phyloP scores from a whole-genome alignment of 495 filamentous ascomycete species.

The Achaetomiella virescens region DNA sequence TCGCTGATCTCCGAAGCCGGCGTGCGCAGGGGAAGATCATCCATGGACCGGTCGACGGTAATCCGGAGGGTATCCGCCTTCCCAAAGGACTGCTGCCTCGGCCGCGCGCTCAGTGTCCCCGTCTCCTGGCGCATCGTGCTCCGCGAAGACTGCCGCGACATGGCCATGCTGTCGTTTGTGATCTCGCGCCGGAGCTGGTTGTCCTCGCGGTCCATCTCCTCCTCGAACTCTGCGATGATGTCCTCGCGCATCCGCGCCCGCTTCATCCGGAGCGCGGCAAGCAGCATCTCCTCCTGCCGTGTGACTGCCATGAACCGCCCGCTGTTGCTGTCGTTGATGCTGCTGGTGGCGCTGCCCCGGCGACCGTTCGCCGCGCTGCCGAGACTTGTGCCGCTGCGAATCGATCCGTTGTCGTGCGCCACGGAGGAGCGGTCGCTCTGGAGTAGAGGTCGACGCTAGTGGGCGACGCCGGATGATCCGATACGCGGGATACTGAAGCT shows the following conservation, averaged over 20 bases:
- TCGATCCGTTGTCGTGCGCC: constrained; percentile 19
- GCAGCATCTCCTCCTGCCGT: constrained; percentile 72
- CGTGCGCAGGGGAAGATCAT: constrained; percentile 9
- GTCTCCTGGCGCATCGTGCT: constrained; percentile 25
- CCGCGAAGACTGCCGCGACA: constrained; percentile 27
- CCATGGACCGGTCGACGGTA: constrained; percentile 19
- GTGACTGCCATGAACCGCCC: constrained; percentile 81
- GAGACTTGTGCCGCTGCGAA: constrained; percentile 18
- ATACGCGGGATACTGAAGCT: constrained; percentile 15
- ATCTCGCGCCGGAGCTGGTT: constrained; percentile 13
- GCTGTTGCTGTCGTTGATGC: constrained; percentile 31
- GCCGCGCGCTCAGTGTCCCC: constrained; percentile 18
- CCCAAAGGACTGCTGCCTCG: constrained; percentile 12
- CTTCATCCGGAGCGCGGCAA: constrained; percentile 75
- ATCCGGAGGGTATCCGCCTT: constrained; percentile 16
- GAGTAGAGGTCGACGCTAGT: constrained; percentile 41
- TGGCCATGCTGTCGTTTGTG: constrained; percentile 22
- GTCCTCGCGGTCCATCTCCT: constrained; percentile 22
- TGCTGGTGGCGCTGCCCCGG: constrained; percentile 21
- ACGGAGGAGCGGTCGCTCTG: constrained; percentile 22
- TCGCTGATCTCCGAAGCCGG: background rate
- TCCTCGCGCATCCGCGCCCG: constrained; percentile 70
- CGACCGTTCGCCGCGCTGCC: constrained; percentile 14
- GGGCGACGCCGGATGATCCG: constrained; percentile 43
- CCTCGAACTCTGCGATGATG: constrained; percentile 54